phyloP scores from a whole-genome alignment of 2,329 filamentous ascomycete genomes.

The Byssochlamys sp. region DNA sequence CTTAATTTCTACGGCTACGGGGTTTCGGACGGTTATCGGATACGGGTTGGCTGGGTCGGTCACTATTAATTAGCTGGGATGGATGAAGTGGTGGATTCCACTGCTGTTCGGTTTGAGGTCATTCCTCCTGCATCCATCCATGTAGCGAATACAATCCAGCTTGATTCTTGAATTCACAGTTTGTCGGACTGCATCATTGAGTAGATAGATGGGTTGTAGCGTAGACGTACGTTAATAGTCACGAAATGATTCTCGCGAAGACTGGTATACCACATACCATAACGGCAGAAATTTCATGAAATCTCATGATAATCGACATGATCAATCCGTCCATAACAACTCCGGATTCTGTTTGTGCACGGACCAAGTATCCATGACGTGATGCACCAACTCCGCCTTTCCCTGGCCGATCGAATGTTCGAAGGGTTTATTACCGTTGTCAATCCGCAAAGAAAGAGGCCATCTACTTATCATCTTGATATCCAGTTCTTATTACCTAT shows the following conservation, averaged over 20 bases:
- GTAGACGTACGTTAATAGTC: too few species aligned
- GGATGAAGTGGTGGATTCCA: not conserved
- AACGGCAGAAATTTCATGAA: too few species aligned
- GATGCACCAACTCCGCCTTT: not conserved
- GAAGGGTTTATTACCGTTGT: not conserved
- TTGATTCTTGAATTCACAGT: not conserved
- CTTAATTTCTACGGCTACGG: not conserved
- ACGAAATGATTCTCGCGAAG: too few species aligned
- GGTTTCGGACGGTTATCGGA: not conserved
- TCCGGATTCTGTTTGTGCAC: not conserved
- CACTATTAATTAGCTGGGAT: not conserved
- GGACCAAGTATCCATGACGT: not conserved
- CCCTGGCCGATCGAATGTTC: not conserved
- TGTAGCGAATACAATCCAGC: not conserved
- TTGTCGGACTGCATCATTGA: too few species aligned
- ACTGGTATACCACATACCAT: too few species aligned
- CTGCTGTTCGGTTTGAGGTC: not conserved
- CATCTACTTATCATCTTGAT: too few species aligned
- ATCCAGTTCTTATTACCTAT: too few species aligned
- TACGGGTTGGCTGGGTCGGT: not conserved
- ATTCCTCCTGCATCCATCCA: not conserved
- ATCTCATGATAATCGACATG: too few species aligned
- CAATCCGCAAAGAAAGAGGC: not conserved
- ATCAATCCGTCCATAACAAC: too few species aligned
- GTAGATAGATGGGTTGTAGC: too few species aligned